These are phyloP conservation scores for Dioszegia hungarica DNA, from an alignment of 768 basidiomycete genomes.

Conservation along the genomic window DNA sequence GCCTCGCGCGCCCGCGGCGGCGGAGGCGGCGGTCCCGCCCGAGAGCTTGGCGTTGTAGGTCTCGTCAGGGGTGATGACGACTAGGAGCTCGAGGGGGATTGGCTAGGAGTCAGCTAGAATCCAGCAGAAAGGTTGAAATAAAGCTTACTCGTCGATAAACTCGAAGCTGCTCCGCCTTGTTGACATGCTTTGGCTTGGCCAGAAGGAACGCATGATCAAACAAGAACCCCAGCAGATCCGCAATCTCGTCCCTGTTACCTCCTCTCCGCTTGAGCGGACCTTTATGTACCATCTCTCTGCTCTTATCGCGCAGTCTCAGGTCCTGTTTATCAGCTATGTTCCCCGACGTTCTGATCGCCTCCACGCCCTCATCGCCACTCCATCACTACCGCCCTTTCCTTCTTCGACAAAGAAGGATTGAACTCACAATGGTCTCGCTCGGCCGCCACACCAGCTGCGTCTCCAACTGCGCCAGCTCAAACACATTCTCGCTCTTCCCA, in stretches of 20 bases:
- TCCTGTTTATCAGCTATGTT: slow-evolving; percentile 56
- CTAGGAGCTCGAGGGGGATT: slow-evolving; percentile 87
- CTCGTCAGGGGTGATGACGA: slow-evolving; percentile 75
- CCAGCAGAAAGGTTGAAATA: background rate
- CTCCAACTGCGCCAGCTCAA: slow-evolving; percentile 89
- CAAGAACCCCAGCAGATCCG: slow-evolving; percentile 86
- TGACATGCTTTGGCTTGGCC: slow-evolving; percentile 74
- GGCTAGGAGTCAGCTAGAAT: slow-evolving; percentile 57
- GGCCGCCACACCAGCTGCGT: slow-evolving; percentile 83
- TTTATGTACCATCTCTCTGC: slow-evolving; percentile 85
- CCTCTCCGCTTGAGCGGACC: slow-evolving; percentile 81
- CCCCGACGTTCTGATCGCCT: background rate
- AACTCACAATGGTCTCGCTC: slow-evolving; percentile 79
- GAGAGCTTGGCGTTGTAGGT: slow-evolving; percentile 51
- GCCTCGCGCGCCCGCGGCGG: too few species aligned
- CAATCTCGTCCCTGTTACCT: slow-evolving; percentile 63
- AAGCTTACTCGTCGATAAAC: slow-evolving; percentile 81
- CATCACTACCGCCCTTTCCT: too few species aligned
- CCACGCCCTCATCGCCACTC: too few species aligned
- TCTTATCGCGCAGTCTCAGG: slow-evolving; percentile 76
- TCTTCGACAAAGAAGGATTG: background rate
- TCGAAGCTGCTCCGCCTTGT: slow-evolving; percentile 81
- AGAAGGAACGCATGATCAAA: slow-evolving; percentile 96
- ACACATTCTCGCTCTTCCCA: slow-evolving; percentile 91
- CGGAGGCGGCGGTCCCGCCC: slow-evolving; percentile 6